Evolutionary conservation across 805 yeast species (phyloP), one percentile per base, ranked within the genome.

Genomic region (Schwanniomyces polymorphus): DNA sequence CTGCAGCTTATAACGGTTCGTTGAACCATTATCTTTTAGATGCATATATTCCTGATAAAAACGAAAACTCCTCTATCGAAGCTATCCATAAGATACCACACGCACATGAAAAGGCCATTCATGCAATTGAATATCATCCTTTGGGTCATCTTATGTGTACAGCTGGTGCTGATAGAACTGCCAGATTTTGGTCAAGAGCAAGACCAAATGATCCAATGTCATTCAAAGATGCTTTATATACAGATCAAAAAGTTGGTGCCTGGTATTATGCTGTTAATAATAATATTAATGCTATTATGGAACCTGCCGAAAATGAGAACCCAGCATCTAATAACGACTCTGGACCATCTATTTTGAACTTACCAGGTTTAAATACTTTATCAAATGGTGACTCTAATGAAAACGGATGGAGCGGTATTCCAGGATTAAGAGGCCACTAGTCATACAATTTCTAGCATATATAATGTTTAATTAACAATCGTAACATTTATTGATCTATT

Each of bases 71-170:
- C 2, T 57, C 64, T 5, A 48, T 55, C 12, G 70, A 78, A 59
- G 59, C 84, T 8, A 70, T 69, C 33, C 91, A 86, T 58, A 66
- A 68, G 14, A 87, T 94, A 29, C 97, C 97, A 2, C 85, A 80
- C 66, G 99, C 98, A 0, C 99, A 94, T 64, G 97, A 91, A 59
- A 88, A 88, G 70, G 95, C 96, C 3, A 82, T 94, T 44, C 91
- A 92, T 66, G 82, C 96, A 3, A 65, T 94, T 46, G 92, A 91
- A 50, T 94, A 91, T 62, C 97, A 91, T 66, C 98, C 98, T 2
- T 72, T 88, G 57, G 99, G 99, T 3, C 97, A 94, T 67, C 72
- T 92, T 43, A 71, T 94, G 29, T 84, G 95, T 46, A 84, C 97
- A 7, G 98, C 97, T 0, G 92, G 97, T 16, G 90, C 94, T 47